Base-by-base conservation (phyloP, 108 stramenopile genomes). In the Stephanodiscus triporus region DNA sequence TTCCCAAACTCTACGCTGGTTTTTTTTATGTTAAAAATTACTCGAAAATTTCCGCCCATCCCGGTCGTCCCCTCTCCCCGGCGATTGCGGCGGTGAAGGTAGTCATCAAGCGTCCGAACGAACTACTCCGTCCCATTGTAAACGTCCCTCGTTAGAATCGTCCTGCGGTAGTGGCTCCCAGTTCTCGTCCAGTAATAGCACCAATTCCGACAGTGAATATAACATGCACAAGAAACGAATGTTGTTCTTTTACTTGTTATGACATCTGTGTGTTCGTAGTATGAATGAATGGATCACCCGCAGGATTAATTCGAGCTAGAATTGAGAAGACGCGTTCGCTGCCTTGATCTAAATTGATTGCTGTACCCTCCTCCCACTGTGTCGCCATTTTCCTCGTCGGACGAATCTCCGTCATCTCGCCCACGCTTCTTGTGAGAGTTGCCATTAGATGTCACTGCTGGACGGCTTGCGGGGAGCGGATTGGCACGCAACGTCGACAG, bases 281-380 rank as follows among this genome's bases (percentile, higher is more conserved):
- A 61, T 61, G 60, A 61, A 61, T n/a, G n/a, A 30, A 36, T 6
- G 37, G 40, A 22, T 54, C 53, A 54, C 16, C 10, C 1, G 53
- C 26, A 27, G 53, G 23, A 9, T 54, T 54, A 54, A 24, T 54
- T 24, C 9, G 53, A 66, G 23, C 32, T n/a, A n/a, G 68, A 14
- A 30, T 56, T 56, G 34, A 56, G 29, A 22, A 82, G 62, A 10
- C 83, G 83, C 53, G 87, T 84, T 54, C 85, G 80, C 57, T 94
- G 93, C 36, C 93, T 79, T 19, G 91, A 77, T 42, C 94, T 85
- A 71, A 95, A 95, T 65, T 89, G 88, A 60, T 68, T 86, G 47
- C 94, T 89, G 70, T 91, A 89, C 0, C 87, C 89, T 30, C 87
- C 87, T 22, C 75, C 85, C 20, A 60, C 68, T 37, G 66, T 51